A percentile compares a stretch with the other conserved stretches of the same genome.
Conservation (phyloP, 164 flowering plant species). For the Litsea cubeba region DNA sequence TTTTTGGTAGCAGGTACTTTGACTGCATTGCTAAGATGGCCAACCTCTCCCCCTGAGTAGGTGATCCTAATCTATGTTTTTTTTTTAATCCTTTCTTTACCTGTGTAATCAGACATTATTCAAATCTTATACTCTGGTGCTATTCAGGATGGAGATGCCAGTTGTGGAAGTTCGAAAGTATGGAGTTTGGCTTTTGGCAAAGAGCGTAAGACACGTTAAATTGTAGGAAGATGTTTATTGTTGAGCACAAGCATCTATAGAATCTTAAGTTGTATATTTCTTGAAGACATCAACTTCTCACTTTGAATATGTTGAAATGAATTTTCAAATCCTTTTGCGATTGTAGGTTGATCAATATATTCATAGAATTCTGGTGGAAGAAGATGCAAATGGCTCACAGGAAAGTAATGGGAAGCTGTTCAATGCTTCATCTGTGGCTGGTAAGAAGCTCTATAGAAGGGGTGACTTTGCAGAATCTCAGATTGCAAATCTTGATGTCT, state of each 20-base stretch:
- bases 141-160: conserved; percentile 90
- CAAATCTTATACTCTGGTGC: conserved; percentile 10
- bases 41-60: conserved; percentile 88
- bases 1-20: conserved; percentile 39
- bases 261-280: not conserved
- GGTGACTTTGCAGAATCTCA: conserved; percentile 67
- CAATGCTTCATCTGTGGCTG: conserved; percentile 61
- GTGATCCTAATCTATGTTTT: not conserved
- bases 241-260: not conserved
- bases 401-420: conserved; percentile 42
- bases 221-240: not conserved
- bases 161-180: conserved; percentile 77
- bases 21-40: conserved; percentile 87
- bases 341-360: conserved; percentile 81
- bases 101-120: not conserved
- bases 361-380: conserved; percentile 81
- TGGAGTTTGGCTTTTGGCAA: conserved; percentile 91
- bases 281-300: not conserved
- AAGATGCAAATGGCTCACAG: conserved; percentile 43
- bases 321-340: not conserved
- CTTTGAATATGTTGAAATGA: not conserved
- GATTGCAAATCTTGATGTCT: conserved; percentile 57
- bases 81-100: not conserved
- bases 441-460: conserved; percentile 54
- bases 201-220: conserved; percentile 47